Conservation (phyloP, 352 stramenopile species). For the Phytopythium chamaehyphon region DNA sequence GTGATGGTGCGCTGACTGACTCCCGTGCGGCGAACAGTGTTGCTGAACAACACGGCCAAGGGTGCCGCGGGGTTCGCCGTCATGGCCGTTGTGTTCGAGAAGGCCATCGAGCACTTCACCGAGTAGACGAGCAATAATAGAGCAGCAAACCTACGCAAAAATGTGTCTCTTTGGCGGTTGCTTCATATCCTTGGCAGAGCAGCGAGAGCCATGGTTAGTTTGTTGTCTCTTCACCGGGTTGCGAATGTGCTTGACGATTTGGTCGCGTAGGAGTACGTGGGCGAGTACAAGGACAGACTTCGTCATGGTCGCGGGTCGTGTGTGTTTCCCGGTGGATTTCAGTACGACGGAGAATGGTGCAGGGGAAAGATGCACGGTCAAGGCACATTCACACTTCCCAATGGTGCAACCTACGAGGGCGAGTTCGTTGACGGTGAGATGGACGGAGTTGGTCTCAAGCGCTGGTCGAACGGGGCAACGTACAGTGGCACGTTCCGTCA, state of each 20-base stretch:
- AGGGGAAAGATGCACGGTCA: constrained; percentile 54
- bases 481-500: constrained; percentile 53
- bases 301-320: constrained; percentile 45
- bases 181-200: no score
- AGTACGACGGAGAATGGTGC: constrained; percentile 68
- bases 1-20: constrained; percentile 1
- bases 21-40: constrained; percentile 29
- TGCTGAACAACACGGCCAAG: constrained; percentile 69
- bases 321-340: constrained; percentile 34
- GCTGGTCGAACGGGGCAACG: constrained; percentile 49
- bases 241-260: neutral
- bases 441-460: constrained; percentile 43
- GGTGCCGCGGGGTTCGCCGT: constrained; percentile 71
- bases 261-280: constrained; percentile 27
- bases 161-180: no score
- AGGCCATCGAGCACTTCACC: constrained; percentile 63
- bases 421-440: constrained; percentile 60
- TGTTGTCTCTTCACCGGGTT: neutral
- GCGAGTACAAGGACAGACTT: constrained; percentile 30
- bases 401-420: constrained; percentile 40
- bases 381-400: constrained; percentile 33
- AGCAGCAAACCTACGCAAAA: no score
- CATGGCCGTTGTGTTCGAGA: constrained; percentile 86
- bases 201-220: neutral
- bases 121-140: constrained; percentile 1